These are phyloP conservation scores for Bipolaris oryzae DNA, from an alignment of 2,329 filamentous ascomycete genomes.

Conservation along the genomic window DNA sequence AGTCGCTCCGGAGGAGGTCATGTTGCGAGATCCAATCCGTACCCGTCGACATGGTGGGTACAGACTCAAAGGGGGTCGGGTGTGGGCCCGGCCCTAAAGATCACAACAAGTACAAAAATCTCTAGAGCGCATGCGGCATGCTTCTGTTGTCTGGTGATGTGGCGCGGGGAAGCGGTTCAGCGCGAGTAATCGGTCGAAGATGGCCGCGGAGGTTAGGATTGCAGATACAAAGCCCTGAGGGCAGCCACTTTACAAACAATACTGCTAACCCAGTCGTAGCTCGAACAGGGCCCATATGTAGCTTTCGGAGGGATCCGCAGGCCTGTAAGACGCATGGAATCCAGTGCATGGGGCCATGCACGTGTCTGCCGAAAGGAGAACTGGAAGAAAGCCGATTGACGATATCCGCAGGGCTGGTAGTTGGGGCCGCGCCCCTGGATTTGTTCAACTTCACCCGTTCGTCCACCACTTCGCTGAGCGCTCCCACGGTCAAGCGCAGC, in stretches of 20 bases:
- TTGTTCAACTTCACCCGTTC: neutral
- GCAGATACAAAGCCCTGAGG: neutral
- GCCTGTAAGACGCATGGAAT: constrained; percentile 1
- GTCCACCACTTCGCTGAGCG: neutral
- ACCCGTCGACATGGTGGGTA: constrained; percentile 18
- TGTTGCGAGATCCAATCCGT: constrained; percentile 23
- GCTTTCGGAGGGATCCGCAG: neutral
- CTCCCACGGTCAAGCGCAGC: neutral
- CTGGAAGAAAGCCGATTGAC: neutral
- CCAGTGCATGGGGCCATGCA: constrained; percentile 4
- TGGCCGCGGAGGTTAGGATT: neutral
- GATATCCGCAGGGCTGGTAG: neutral
- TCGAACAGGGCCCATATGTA: neutral
- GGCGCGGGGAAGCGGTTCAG: neutral
- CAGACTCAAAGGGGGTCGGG: neutral
- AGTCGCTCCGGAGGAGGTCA: constrained; percentile 20
- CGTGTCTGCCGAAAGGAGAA: neutral
- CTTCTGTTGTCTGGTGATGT: neutral
- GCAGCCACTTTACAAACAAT: neutral
- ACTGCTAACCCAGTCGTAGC: neutral
- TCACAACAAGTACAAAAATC: neutral
- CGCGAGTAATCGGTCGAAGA: neutral
- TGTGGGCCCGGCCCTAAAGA: neutral
- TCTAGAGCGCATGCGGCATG: neutral
- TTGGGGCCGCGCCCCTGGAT: constrained; percentile 1